Conservation (phyloP, 257 asterid genomes). For the Eucommia ulmoides region DNA sequence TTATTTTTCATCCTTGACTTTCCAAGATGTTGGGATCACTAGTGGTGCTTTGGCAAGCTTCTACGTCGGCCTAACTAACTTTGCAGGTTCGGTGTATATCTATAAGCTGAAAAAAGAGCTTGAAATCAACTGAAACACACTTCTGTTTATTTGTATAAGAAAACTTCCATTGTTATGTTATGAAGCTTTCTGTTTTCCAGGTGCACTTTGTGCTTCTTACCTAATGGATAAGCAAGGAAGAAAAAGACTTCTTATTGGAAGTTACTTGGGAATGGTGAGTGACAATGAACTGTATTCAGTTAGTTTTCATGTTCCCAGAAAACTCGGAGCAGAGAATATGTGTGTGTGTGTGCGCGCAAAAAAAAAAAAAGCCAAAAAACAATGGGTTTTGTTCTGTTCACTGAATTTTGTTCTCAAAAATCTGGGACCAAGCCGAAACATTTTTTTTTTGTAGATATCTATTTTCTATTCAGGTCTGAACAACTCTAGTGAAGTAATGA, state of each 20-base stretch:
- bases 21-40: slow-evolving; percentile 66
- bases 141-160: slow-evolving; percentile 8
- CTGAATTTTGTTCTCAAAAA: too few species aligned
- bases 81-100: slow-evolving; percentile 44
- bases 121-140: not conserved
- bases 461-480: too few species aligned
- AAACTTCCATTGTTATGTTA: too few species aligned
- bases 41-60: slow-evolving; percentile 65
- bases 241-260: slow-evolving; percentile 56
- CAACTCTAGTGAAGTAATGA: slow-evolving; percentile 1
- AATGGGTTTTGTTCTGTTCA: too few species aligned
- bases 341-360: not conserved
- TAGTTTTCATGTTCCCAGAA: too few species aligned
- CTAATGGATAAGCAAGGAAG: slow-evolving; percentile 82
- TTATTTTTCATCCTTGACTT: slow-evolving; percentile 78
- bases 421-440: too few species aligned
- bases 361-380: not conserved
- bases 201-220: slow-evolving; percentile 65
- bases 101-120: not conserved
- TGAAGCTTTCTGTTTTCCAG: slow-evolving; percentile 24
- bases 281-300: not conserved
- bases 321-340: not conserved
- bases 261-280: slow-evolving; percentile 82
- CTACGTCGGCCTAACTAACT: slow-evolving; percentile 54
- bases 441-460: too few species aligned